Evolutionary conservation across 1,284 basidiomycete genomes (phyloP).

Genomic region (Mycena sp.): DNA sequence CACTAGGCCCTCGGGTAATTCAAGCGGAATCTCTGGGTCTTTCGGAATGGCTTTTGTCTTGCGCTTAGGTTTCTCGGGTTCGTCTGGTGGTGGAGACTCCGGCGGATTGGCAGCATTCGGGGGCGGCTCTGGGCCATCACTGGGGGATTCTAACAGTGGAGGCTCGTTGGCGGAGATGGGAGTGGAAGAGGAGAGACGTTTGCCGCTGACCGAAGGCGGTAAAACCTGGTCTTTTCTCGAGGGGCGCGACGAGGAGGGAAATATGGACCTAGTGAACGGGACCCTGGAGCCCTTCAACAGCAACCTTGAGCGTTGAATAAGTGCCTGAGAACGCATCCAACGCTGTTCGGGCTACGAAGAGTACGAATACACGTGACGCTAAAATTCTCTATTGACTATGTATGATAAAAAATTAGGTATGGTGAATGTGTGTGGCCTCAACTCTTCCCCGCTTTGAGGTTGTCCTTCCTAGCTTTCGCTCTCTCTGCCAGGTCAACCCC

Average conservation of each 20-base stretch:
- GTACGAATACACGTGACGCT: neutral
- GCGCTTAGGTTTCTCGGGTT: constrained; percentile 57
- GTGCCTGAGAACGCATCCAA: constrained; percentile 64
- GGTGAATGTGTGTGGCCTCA: neutral
- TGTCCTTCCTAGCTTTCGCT: constrained; percentile 66
- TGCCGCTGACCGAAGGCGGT: constrained; percentile 25
- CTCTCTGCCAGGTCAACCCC: constrained; percentile 90
- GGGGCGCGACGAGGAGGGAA: constrained; percentile 38
- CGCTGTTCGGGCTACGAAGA: neutral
- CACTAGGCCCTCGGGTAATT: constrained; percentile 59
- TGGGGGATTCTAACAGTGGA: constrained; percentile 21
- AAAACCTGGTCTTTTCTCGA: constrained; percentile 1
- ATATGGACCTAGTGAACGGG: constrained; percentile 38
- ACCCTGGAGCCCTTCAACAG: constrained; percentile 50
- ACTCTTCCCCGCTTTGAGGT: constrained; percentile 25
- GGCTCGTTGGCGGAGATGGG: constrained; percentile 20
- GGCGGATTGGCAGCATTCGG: constrained; percentile 33
- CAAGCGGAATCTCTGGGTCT: constrained; percentile 49
- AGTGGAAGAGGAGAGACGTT: constrained; percentile 34
- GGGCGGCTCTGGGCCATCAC: constrained; percentile 23
- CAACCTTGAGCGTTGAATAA: constrained; percentile 61
- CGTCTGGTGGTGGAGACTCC: constrained; percentile 47
- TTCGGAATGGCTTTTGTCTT: constrained; percentile 40
- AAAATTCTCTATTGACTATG: neutral
- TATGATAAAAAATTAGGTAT: constrained; percentile 17